Evolutionary conservation across 805 yeast species (phyloP), one percentile per base, ranked within the genome.

Genomic region (Barnettozyma sp.): DNA sequence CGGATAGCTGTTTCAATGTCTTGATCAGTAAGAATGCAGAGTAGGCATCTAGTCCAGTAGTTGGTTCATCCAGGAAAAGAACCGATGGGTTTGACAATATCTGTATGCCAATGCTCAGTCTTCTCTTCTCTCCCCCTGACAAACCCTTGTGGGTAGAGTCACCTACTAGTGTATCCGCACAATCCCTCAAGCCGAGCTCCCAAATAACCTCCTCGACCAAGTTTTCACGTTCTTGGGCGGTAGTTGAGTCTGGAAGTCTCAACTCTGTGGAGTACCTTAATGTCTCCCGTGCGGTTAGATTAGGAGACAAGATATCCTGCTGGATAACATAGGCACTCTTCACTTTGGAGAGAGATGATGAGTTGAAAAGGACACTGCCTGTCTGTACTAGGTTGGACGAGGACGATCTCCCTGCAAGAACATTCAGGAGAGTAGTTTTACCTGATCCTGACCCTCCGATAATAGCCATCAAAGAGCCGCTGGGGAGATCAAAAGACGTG

Each of bases 361-460:
- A 70, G 32, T 49, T 52, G 38, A 45, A 61, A 10, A 59, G 45
- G 11, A 74, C 55, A 4, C 56, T 43, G 2, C 81, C 81, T 5
- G 54, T 52, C 40, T 66, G 63, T 3, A 39, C 41, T 38, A 75
- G 49, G 9, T 62, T 62, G 21, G 63, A 56, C 10, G 68, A 60
- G 8, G 61, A 54, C 0, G 65, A 46, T 43, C 82, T 56, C 28
- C 72, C 68, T 0, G 86, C 81, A 22, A 81, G 56, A 1, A 74
- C 73, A 50, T 86, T 86, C 22, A 86, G 61, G 30, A 85, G 53
- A 0, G 95, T 83, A 0, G 95, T 86, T 50, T 86, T 85, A 4
- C 95, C 95, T 4, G 87, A 76, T 0, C 95, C 95, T 0, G 90
- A 80, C 0, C 95, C 94, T 6, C 95, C 95, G 64, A 86, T 76